Conservation (phyloP, 2,329 filamentous ascomycete genomes). For the Taxawa tesnikishii region DNA sequence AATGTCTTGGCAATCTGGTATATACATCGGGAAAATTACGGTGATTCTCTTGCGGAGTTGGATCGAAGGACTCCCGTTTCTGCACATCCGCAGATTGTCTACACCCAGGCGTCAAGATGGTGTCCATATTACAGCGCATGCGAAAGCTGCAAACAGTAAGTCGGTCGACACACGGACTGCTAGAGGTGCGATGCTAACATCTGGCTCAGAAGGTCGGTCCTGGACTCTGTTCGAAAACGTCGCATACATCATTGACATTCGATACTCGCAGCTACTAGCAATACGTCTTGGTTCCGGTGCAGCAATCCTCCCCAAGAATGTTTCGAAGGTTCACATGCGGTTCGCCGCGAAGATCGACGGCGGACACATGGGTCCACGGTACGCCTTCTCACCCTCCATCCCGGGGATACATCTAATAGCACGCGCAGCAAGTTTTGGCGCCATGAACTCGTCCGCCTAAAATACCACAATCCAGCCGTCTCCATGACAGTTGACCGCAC, state of each 20-base stretch:
- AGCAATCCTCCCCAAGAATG: constrained; percentile 62
- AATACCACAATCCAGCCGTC: constrained; percentile 84
- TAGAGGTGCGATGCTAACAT: constrained; percentile 2
- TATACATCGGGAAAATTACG: not conserved
- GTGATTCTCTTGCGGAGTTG: not conserved
- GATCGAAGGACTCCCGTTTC: not conserved
- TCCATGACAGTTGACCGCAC: constrained; percentile 72
- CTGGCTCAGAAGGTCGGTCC: constrained; percentile 8
- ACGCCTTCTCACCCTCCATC: constrained; percentile 9
- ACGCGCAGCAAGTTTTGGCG: constrained; percentile 72
- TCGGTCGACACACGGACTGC: constrained; percentile 10
- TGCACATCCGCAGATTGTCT: too few species aligned
- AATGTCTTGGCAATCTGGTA: too few species aligned
- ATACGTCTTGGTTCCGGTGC: constrained; percentile 76
- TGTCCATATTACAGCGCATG: constrained; percentile 54
- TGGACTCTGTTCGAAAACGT: too few species aligned
- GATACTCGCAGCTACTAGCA: constrained; percentile 48
- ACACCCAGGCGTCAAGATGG: too few species aligned
- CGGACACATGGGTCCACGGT: constrained; percentile 66
- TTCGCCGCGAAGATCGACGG: constrained; percentile 50
- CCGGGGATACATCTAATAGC: not conserved
- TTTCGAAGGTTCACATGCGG: constrained; percentile 63
- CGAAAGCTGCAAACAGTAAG: constrained; percentile 61
- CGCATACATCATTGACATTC: constrained; percentile 16
- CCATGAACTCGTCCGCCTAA: constrained; percentile 68